Percentiles rank a stretch among this genome's conserved stretches.
These are phyloP conservation scores for Berkeleyomyces rouxiae DNA, from an alignment of 2,329 filamentous ascomycete species.

Conservation along the genomic window DNA sequence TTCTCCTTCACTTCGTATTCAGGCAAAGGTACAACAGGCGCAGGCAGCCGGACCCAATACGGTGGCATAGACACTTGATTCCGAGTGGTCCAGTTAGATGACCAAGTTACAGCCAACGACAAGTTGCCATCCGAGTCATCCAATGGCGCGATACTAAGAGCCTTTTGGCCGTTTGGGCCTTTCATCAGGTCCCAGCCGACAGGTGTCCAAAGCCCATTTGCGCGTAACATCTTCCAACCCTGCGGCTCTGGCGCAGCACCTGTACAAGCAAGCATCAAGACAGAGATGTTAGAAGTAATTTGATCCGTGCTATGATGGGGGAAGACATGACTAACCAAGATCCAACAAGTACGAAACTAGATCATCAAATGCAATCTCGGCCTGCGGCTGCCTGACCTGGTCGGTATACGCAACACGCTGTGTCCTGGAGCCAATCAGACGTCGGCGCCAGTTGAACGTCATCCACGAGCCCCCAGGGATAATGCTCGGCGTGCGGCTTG, in stretches of 20 bases:
- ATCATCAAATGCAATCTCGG: conserved; percentile 39
- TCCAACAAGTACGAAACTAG: conserved; percentile 46
- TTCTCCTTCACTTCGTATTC: conserved; percentile 12
- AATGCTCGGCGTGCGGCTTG: conserved; percentile 32
- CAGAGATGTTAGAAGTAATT: neutral
- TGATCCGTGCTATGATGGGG: too few relatives aligned
- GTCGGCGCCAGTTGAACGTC: conserved; percentile 48
- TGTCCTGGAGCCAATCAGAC: conserved; percentile 42
- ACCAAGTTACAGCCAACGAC: conserved; percentile 41
- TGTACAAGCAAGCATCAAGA: neutral
- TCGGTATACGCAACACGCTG: conserved; percentile 47
- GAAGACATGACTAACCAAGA: conserved; percentile 23
- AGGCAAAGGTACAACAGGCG: conserved; percentile 16
- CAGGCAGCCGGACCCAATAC: conserved; percentile 39
- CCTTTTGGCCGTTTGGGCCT: conserved; percentile 33
- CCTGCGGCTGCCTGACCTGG: conserved; percentile 36
- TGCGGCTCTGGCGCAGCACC: conserved; percentile 41
- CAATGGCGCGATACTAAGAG: conserved; percentile 35
- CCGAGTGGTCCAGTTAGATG: conserved; percentile 35
- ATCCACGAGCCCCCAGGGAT: conserved; percentile 49
- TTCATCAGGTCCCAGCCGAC: conserved; percentile 39
- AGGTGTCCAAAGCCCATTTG: conserved; percentile 43
- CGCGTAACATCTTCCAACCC: conserved; percentile 39
- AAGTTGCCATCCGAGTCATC: conserved; percentile 45
- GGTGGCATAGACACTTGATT: conserved; percentile 37